phyloP scores from a whole-genome alignment of 1,139 yeast genomes.

The Wickerhamiella infanticola region DNA sequence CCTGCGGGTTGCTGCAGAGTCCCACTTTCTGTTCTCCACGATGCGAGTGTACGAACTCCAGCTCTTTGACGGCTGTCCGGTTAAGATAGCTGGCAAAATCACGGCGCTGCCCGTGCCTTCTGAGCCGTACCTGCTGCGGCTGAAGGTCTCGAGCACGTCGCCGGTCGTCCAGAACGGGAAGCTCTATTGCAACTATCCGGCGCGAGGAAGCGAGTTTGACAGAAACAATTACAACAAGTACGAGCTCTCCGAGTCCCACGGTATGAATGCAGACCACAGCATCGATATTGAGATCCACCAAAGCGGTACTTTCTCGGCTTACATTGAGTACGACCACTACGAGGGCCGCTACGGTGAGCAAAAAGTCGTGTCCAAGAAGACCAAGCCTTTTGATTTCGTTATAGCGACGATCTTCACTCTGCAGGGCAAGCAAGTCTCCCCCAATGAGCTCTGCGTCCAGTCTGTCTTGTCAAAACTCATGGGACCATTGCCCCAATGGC shows the following conservation, averaged over 20 bases:
- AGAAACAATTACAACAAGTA: slow-evolving; percentile 40
- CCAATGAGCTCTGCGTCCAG: slow-evolving; percentile 72
- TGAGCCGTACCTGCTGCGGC: slow-evolving; percentile 35
- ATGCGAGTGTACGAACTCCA: slow-evolving; percentile 1
- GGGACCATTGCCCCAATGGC: slow-evolving; percentile 56
- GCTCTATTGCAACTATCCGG: slow-evolving; percentile 65
- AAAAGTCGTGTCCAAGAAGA: slow-evolving; percentile 14
- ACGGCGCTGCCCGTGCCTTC: slow-evolving; percentile 40
- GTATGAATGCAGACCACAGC: slow-evolving; percentile 40
- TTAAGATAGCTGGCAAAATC: slow-evolving; percentile 30
- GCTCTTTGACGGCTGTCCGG: slow-evolving; percentile 10
- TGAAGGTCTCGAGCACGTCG: slow-evolving; percentile 62
- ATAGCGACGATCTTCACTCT: slow-evolving; percentile 65
- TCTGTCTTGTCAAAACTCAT: slow-evolving; percentile 86
- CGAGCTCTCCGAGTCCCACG: slow-evolving; percentile 24
- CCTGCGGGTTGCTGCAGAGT: too few relatives aligned
- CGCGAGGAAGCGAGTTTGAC: slow-evolving; percentile 31
- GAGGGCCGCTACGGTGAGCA: slow-evolving; percentile 3
- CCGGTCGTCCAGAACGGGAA: slow-evolving; percentile 54
- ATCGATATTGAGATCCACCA: slow-evolving; percentile 44
- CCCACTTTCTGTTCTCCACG: background rate
- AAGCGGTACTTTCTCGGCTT: slow-evolving; percentile 69
- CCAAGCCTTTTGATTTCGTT: slow-evolving; percentile 38
- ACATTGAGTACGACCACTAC: slow-evolving; percentile 17
- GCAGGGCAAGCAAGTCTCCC: slow-evolving; percentile 42